Evolutionary conservation across 306 rosid species (phyloP), one percentile per base, ranked within the genome.

Genomic region (Quercus robur): DNA sequence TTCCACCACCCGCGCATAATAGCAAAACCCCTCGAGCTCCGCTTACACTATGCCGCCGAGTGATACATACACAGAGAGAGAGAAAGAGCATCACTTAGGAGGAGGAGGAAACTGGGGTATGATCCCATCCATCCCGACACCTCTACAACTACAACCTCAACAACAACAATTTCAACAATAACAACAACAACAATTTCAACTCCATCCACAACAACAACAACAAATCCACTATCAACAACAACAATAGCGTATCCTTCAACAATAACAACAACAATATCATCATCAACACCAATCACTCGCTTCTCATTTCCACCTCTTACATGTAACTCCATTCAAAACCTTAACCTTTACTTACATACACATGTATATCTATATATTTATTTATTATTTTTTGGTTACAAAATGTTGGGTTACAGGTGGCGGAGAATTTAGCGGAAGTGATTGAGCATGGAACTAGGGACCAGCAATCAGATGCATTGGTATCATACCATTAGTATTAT

Each of bases 401-500:
- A 25, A 25, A 75, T 62, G 79, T 49, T 77, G 75, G 73, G 33
- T 58, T 77, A 51, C 79, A 95, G 99, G 75, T 90, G 82, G 91
- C 93, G 86, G 97, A 90, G 86, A 93, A 95, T 85, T 90, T 95
- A 71, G 90, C 92, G n/a, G 96, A 95, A 54, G 85, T 88, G 51
- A 78, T 89, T 5, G 94, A 93, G 72, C 88, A 83, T 69, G 99
- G 94, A 78, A 82, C 81, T 33, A 88, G 97, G 26, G 97, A 95
- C 83, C 97, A 83, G 71, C 98, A 95, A 12, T 87, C 94, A 6
- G 99, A 95, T 66, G 90, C 97, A 71, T 78, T 87, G 99, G 98
- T 93, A 87, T 44, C 35, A 33, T 33, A 0, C 6, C 5, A 33
- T 1, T 33, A 33, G 35, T 33, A 33, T 33, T 33, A 5, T 33